Conservation (phyloP, 352 stramenopile species). For the Phytophthora crassamura region DNA sequence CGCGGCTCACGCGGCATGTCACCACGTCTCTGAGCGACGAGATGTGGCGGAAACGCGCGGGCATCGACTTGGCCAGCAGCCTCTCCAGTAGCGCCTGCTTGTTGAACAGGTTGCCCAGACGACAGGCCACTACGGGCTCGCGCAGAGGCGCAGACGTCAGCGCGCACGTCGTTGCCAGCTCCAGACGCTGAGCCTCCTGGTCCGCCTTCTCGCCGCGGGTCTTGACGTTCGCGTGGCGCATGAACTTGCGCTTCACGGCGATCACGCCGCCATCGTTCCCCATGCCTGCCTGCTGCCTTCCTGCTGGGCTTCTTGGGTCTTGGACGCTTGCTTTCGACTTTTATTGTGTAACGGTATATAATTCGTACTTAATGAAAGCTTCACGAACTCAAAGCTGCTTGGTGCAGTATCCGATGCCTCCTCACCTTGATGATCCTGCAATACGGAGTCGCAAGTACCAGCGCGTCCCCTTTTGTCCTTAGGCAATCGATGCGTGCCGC, state of each 20-base stretch:
- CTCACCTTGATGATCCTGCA: no score
- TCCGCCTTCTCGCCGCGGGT: conserved; percentile 72
- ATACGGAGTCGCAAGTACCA: no score
- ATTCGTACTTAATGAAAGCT: background rate
- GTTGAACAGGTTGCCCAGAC: conserved; percentile 93
- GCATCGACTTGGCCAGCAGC: conserved; percentile 82
- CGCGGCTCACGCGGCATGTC: conserved; percentile 60
- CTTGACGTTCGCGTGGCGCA: conserved; percentile 88
- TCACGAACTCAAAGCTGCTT: no score
- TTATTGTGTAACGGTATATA: background rate
- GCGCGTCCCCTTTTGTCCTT: no score
- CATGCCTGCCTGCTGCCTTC: no score
- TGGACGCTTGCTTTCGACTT: background rate
- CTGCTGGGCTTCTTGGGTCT: no score
- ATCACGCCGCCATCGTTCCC: conserved; percentile 94
- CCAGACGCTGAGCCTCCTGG: conserved; percentile 57
- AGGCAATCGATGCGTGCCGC: background rate
- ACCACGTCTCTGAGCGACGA: conserved; percentile 90
- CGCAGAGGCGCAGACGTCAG: conserved; percentile 82
- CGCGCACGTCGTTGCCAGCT: conserved; percentile 79
- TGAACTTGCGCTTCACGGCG: conserved; percentile 95
- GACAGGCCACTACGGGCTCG: conserved; percentile 89
- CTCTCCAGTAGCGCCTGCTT: conserved; percentile 90
- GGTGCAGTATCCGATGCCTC: no score
- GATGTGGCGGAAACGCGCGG: conserved; percentile 80